Evolutionary conservation across 2,329 filamentous ascomycete genomes (phyloP), one percentile per base, ranked within the genome.

Genomic region (Colletotrichum theobromicola): DNA sequence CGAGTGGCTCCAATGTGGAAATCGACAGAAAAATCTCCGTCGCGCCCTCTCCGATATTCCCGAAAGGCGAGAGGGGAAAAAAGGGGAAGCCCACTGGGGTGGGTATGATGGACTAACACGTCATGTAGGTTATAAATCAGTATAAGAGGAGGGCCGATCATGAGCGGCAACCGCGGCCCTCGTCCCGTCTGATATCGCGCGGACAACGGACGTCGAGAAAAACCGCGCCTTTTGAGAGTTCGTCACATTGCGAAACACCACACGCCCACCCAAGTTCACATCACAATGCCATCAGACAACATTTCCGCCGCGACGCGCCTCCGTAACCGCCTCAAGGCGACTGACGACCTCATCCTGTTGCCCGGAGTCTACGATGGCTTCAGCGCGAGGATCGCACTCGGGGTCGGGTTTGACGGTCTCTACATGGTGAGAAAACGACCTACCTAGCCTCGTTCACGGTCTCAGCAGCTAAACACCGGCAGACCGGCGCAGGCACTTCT

Each of bases 321-420:
- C 55, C 84, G 86, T 61, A 79, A 83, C 58, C 83, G 84, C 65
- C 79, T 89, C 16, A 34, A 28, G 12, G 82, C 86, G 21, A 78
- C 81, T 16, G 79, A 83, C 34, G 82, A 85, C 62, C 83, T 88
- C 58, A 78, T 94, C 50, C 86, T 93, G 4, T 91, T 89, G 66
- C 92, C 92, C 0, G 92, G 92, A 35, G 92, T 94, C 4, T 93
- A 93, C 79, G 92, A 94, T 85, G 92, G 92, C 15, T 88, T 93
- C 69, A 91, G 90, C 3, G 91, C 92, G 1, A 86, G 92, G 1
- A 88, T 94, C 71, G 91, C 92, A 2, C 85, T 93, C 26, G 84
- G 87, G 55, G 85, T 90, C n/a, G 92, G 91, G 7, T 93, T 93
- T 74, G 88, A 93, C 61, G 88, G 87, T 70, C 80, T 94, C 50